Evolutionary conservation across 2,329 filamentous ascomycete genomes (phyloP).

Genomic region (Exophiala dermatitidis): DNA sequence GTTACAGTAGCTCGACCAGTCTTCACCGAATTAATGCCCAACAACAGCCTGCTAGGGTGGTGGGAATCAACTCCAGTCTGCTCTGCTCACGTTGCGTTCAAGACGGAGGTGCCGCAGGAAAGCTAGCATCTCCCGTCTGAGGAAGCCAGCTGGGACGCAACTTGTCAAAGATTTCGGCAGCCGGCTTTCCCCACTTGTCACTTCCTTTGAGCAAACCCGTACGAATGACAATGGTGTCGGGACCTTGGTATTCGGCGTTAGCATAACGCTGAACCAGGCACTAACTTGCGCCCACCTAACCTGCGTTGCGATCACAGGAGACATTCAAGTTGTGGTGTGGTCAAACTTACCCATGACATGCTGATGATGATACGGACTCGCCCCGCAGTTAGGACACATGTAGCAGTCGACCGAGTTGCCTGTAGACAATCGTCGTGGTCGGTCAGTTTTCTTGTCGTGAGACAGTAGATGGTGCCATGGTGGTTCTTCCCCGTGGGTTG

Average conservation of each 20-base stretch:
- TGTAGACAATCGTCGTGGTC: slow-evolving; percentile 13
- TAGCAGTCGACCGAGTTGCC: slow-evolving; percentile 52
- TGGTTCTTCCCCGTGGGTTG: not conserved
- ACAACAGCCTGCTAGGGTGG: too few relatives aligned
- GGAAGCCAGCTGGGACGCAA: slow-evolving; percentile 47
- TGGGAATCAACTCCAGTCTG: not conserved
- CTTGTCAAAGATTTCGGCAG: slow-evolving; percentile 51
- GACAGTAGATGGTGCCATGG: not conserved
- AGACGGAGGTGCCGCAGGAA: slow-evolving; percentile 16
- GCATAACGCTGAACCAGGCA: not conserved
- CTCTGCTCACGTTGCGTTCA: not conserved
- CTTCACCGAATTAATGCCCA: too few relatives aligned
- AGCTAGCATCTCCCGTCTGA: slow-evolving; percentile 24
- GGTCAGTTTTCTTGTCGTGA: not conserved
- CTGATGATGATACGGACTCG: slow-evolving; percentile 52
- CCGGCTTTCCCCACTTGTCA: slow-evolving; percentile 42
- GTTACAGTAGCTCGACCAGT: too few relatives aligned
- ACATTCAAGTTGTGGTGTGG: not conserved
- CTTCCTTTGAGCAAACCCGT: slow-evolving; percentile 45
- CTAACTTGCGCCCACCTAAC: too few relatives aligned
- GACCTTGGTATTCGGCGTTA: slow-evolving; percentile 12
- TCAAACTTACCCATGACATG: slow-evolving; percentile 38
- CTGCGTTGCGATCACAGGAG: too few relatives aligned
- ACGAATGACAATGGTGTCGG: slow-evolving; percentile 47
- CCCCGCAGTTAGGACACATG: slow-evolving; percentile 52